Percentiles rank a stretch among this genome's conserved stretches.
These are phyloP conservation scores for Ajuga reptans DNA, from an alignment of 305 asterid species.

Conservation along the genomic window DNA sequence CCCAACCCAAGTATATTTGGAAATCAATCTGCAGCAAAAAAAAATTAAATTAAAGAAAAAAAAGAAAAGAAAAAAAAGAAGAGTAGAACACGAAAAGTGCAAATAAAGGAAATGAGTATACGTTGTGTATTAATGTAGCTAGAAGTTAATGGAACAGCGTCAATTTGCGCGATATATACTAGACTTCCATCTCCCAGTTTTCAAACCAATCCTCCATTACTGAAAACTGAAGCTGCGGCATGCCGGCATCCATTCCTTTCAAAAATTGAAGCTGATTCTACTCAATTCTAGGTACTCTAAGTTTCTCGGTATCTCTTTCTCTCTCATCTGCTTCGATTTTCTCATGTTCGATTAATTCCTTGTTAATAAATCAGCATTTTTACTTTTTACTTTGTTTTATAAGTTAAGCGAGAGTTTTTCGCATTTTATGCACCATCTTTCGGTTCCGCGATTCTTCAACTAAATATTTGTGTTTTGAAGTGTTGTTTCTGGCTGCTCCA, in stretches of 20 bases:
- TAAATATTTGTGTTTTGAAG: neutral
- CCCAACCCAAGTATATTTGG: too few relatives aligned
- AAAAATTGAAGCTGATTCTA: constrained; percentile 9
- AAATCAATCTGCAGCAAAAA: too few relatives aligned
- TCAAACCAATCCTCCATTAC: neutral
- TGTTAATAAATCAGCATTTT: neutral
- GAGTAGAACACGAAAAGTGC: too few relatives aligned
- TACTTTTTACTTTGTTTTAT: neutral
- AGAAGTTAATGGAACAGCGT: neutral
- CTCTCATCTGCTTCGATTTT: neutral
- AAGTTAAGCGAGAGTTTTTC: neutral
- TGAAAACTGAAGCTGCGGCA: neutral
- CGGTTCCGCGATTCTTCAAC: neutral
- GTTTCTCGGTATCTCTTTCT: constrained; percentile 18
- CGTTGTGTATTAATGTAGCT: neutral
- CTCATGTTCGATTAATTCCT: neutral
- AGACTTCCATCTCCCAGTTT: neutral
- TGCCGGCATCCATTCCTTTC: neutral
- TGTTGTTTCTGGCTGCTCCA: neutral
- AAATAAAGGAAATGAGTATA: too few relatives aligned
- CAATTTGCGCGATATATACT: neutral
- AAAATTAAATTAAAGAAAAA: too few relatives aligned
- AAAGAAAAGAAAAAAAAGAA: too few relatives aligned
- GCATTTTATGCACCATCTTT: constrained; percentile 2
- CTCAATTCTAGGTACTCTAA: constrained; percentile 2